Evolutionary conservation across 257 asterid genomes (phyloP), one percentile per base, ranked within the genome.

Genomic region (Fraxinus quadrangulata): DNA sequence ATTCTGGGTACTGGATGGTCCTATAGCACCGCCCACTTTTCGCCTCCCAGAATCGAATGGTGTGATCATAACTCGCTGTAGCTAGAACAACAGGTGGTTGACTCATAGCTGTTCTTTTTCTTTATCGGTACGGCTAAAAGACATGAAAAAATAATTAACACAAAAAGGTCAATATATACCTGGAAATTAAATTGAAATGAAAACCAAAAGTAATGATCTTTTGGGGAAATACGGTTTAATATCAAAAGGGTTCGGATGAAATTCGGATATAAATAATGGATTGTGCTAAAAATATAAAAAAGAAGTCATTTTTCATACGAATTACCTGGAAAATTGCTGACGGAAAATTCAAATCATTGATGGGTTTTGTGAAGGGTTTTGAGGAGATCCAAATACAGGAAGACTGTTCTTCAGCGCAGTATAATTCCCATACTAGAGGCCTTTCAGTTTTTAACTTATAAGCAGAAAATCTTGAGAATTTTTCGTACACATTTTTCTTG

Each of bases 21-120:
- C 97, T 86, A 85, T 88, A 85, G 86, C 99, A 96, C 49, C 96
- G 91, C 39, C 97, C 99, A 45, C 96, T 92, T 77, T 92, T 92
- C 0, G 98, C 98, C 80, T 96, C 99, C 99, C 99, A 96, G 73
- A 96, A 96, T n/a, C 94, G 91, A 83, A 96, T 96, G 14, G 99
- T 96, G 84, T 93, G 98, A 92, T 96, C 99, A 83, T 96, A 95
- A 90, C 99, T 95, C 56, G 98, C 97, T 9, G 99, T 95, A 2
- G 98, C 99, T 77, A 95, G 81, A 79, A 96, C 91, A 82, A 93
- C 99, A 26, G 99, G 90, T 72, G 99, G 98, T 63, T 92, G 98
- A 79, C 84, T 89, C 99, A 93, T 96, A 72, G 51, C 71, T n/a
- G 67, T 21, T 21, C 67, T 23, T 59, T 19, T 59, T 21, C 31